Base-by-base conservation (phyloP, 2,329 filamentous ascomycete genomes). In the Beauveria sp. region DNA sequence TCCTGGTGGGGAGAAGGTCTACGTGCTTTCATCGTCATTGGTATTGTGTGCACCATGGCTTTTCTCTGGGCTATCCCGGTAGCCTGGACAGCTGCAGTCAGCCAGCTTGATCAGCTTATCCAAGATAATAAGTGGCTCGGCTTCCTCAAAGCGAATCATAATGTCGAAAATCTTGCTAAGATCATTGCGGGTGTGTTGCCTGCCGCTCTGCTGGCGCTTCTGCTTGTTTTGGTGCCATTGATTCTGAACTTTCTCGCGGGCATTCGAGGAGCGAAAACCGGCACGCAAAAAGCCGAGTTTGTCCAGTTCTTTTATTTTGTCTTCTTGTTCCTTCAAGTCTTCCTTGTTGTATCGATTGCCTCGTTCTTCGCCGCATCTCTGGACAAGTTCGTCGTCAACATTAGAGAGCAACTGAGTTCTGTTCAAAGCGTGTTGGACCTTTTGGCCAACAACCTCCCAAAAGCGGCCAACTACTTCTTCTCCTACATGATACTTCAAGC, bases 401-500 rank as follows among this genome's bases (percentile, higher is more conserved):
- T 82, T n/a, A 34, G 14, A 8, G 70, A 75, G 10, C 45, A 72
- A 24, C 63, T 81, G 3, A 50, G 70, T 3, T 81, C 90, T 51
- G 86, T 91, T 8, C 76, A 78, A n/a, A 81, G 81, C 43, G 84
- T 96, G 62, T 85, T 95, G 0, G 74, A 84, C 20, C 80, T 89
- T 0, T 77, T 99, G 31, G 93, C 93, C 0, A 73, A 79, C 12
- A 95, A 93, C 64, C 78, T 99, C 5, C 95, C 95, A 2, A 89
- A 86, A 67, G 88, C 93, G 0, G 89, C 91, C 67, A 96, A 97
- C 71, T 99, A 98, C 75, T 99, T 98, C 79, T 98, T 97, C 80
- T 93, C 91, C 1, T 99, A 99, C 82, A 93, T 99, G 87, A 88
- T 97, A 71, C 86, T 99, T 10, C 95, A 98, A 70, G 91, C 93